A percentile compares a stretch with the other conserved stretches of the same genome.
phyloP scores from a whole-genome alignment of 306 rosid genomes.

The Hippophae rhamnoides region DNA sequence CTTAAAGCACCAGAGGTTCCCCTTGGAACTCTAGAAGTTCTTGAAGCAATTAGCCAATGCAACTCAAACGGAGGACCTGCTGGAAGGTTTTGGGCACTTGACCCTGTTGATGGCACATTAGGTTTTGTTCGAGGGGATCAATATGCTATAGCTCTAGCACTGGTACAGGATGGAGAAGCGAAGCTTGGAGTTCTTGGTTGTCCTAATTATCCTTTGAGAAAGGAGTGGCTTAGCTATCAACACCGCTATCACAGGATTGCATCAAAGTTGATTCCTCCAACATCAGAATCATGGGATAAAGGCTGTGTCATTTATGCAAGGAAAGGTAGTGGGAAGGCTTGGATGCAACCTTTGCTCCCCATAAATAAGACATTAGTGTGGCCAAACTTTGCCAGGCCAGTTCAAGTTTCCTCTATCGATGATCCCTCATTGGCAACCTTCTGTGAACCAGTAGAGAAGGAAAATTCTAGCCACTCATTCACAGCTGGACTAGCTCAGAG shows the following conservation, averaged over 20 bases:
- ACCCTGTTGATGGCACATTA: conserved; percentile 93
- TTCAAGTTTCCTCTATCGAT: conserved; percentile 66
- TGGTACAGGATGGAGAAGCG: conserved; percentile 80
- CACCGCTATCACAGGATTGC: conserved; percentile 81
- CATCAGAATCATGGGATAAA: conserved; percentile 84
- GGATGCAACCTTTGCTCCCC: conserved; percentile 86
- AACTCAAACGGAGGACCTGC: conserved; percentile 66
- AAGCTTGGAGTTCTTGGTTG: conserved; percentile 93
- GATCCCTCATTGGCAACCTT: conserved; percentile 84
- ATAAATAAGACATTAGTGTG: conserved; percentile 46
- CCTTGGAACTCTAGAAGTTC: conserved; percentile 55
- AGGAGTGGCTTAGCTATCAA: conserved; percentile 76
- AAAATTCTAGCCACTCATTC: conserved; percentile 93
- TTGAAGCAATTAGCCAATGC: conserved; percentile 75
- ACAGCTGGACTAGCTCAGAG: conserved; percentile 90
- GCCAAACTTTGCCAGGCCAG: conserved; percentile 72
- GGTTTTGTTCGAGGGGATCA: conserved; percentile 94
- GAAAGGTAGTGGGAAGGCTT: conserved; percentile 67
- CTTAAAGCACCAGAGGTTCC: conserved; percentile 46
- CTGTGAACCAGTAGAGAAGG: conserved; percentile 96
- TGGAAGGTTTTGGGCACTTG: conserved; percentile 85
- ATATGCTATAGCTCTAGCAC: conserved; percentile 88
- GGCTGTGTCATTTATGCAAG: conserved; percentile 84
- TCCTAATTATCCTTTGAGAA: conserved; percentile 96
- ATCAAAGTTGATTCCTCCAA: conserved; percentile 55